Percentiles rank a stretch among this genome's conserved stretches.
Evolutionary conservation across 1,284 basidiomycete species (phyloP).

Genomic region (Naganishia cerealis): DNA sequence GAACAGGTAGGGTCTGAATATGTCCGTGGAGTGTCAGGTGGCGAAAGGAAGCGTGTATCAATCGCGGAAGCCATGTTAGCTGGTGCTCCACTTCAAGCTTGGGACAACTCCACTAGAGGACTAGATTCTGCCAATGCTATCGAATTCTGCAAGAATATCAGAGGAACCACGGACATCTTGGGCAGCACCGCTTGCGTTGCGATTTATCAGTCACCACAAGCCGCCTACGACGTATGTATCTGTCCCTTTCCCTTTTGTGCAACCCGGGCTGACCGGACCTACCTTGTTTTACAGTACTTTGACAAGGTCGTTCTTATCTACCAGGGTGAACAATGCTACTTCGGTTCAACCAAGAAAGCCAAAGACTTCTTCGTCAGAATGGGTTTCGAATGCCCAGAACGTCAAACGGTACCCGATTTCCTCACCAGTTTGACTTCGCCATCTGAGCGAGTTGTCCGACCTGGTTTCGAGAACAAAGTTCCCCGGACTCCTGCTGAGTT

Average conservation of each 20-base stretch:
- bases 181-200: slow-evolving; percentile 51
- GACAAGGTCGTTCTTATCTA: slow-evolving; percentile 75
- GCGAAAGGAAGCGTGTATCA: slow-evolving; percentile 60
- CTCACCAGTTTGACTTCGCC: slow-evolving; percentile 64
- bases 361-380: slow-evolving; percentile 74
- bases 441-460: slow-evolving; percentile 60
- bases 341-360: slow-evolving; percentile 70
- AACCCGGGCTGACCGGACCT: not conserved
- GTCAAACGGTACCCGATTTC: slow-evolving; percentile 61
- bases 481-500: slow-evolving; percentile 68
- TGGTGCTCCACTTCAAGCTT: slow-evolving; percentile 54
- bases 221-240: slow-evolving; percentile 53
- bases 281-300: slow-evolving; percentile 56
- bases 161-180: slow-evolving; percentile 56
- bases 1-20: slow-evolving; percentile 49
- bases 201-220: slow-evolving; percentile 58
- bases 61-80: slow-evolving; percentile 56
- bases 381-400: slow-evolving; percentile 64
- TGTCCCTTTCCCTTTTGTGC: slow-evolving; percentile 30
- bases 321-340: slow-evolving; percentile 79
- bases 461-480: slow-evolving; percentile 57
- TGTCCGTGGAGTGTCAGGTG: slow-evolving; percentile 59
- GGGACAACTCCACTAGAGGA: slow-evolving; percentile 58
- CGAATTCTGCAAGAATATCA: slow-evolving; percentile 60
- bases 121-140: slow-evolving; percentile 60